phyloP scores from a whole-genome alignment of 176 grass and related monocot species.

The Rhipidocladum racemiflorum region DNA sequence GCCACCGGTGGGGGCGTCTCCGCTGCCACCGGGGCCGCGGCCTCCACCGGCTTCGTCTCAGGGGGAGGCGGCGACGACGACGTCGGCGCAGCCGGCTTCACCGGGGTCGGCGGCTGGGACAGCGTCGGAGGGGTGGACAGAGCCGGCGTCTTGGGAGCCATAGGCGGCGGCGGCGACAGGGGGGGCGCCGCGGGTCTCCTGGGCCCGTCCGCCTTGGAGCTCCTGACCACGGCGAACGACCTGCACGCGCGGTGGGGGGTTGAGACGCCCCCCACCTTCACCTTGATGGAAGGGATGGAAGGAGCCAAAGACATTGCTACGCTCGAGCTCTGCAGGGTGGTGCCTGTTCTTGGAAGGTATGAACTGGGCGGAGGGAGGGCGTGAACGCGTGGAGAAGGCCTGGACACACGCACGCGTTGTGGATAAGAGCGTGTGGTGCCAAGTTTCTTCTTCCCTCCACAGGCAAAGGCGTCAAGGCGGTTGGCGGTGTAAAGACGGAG shows the following conservation, averaged over 20 bases:
- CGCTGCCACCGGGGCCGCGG: conserved; percentile 8
- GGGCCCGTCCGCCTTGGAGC: conserved; percentile 85
- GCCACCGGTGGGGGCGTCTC: conserved; percentile 14
- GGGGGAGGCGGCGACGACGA: conserved; percentile 27
- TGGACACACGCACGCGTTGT: conserved; percentile 26
- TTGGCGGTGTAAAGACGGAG: background rate
- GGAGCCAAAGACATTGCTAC: conserved; percentile 74
- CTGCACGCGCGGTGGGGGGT: conserved; percentile 31
- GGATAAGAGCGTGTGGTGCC: conserved; percentile 61
- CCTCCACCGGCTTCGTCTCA: conserved; percentile 24
- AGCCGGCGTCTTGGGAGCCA: conserved; percentile 43
- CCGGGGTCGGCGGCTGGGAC: conserved; percentile 52
- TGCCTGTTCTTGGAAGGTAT: background rate
- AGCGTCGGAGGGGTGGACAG: conserved; percentile 51
- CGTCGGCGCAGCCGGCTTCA: conserved; percentile 29
- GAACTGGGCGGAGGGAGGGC: background rate
- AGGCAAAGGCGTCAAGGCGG: background rate
- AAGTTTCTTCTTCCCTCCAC: background rate
- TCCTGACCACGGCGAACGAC: conserved; percentile 52
- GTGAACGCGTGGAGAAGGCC: conserved; percentile 38
- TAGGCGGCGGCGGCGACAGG: conserved; percentile 58
- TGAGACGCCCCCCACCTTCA: conserved; percentile 54
- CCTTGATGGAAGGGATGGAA: conserved; percentile 84
- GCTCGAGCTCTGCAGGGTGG: background rate
- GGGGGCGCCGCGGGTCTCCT: conserved; percentile 78